These are phyloP conservation scores for Yamadazyma paraphyllophila DNA, from an alignment of 805 yeast species.

Conservation along the genomic window DNA sequence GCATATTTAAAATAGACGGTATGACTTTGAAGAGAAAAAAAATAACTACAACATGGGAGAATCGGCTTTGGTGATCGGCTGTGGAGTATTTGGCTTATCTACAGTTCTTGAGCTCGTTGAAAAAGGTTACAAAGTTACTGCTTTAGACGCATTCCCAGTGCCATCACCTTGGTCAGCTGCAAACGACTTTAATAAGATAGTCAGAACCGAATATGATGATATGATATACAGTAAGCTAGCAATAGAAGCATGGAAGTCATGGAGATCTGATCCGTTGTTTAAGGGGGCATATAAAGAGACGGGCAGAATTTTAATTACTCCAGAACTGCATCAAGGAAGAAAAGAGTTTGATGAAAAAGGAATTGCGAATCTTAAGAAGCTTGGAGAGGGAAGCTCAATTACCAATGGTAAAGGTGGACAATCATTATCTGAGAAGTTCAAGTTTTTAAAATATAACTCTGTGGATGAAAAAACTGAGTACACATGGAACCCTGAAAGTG, in stretches of 20 bases:
- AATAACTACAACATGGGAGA: slow-evolving; percentile 6
- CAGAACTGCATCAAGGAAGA: slow-evolving; percentile 29
- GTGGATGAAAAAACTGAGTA: slow-evolving; percentile 15
- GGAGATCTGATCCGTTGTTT: slow-evolving; percentile 36
- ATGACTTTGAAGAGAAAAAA: background rate
- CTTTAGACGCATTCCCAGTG: slow-evolving; percentile 27
- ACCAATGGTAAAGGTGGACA: slow-evolving; percentile 23
- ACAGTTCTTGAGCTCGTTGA: slow-evolving; percentile 16
- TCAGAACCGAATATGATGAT: slow-evolving; percentile 48
- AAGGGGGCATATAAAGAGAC: slow-evolving; percentile 35
- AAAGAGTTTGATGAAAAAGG: slow-evolving; percentile 37
- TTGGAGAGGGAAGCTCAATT: slow-evolving; percentile 25
- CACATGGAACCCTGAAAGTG: slow-evolving; percentile 38
- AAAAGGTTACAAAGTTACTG: slow-evolving; percentile 13
- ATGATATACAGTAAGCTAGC: slow-evolving; percentile 40
- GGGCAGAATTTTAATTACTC: slow-evolving; percentile 42
- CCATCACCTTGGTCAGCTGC: slow-evolving; percentile 50
- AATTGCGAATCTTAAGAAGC: slow-evolving; percentile 27
- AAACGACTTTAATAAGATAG: slow-evolving; percentile 48
- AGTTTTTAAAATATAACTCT: slow-evolving; percentile 16
- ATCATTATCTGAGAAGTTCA: slow-evolving; percentile 21
- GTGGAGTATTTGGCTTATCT: slow-evolving; percentile 17
- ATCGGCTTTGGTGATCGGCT: slow-evolving; percentile 16
- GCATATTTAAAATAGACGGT: background rate
- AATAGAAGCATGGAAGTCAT: slow-evolving; percentile 42